Conservation (phyloP, 2,329 filamentous ascomycete genomes). For the Arthrinium phaeospermum region DNA sequence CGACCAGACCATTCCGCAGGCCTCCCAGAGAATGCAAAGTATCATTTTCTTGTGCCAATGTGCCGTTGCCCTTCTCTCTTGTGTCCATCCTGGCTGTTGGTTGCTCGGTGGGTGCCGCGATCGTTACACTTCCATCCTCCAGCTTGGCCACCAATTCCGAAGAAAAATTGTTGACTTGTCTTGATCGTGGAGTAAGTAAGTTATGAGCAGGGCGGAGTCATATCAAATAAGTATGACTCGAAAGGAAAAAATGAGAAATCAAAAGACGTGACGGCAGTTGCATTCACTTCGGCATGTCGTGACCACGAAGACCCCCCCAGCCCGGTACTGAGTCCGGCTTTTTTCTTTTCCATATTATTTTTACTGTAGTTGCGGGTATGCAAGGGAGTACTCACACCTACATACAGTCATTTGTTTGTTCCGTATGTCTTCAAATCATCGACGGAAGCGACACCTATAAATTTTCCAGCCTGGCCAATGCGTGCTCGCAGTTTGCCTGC, state of each 20-base stretch:
- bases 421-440: neutral
- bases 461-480: neutral
- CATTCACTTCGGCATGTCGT: neutral
- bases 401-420: neutral
- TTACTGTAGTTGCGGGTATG: neutral
- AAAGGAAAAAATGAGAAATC: neutral
- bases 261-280: neutral
- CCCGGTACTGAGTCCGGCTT: neutral
- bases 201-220: neutral
- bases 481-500: neutral
- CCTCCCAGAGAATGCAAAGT: slow-evolving; percentile 17
- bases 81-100: neutral
- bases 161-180: neutral
- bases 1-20: slow-evolving; percentile 24
- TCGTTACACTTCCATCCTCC: neutral
- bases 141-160: neutral
- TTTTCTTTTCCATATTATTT: neutral
- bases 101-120: neutral
- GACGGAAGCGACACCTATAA: neutral
- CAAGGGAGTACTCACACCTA: neutral
- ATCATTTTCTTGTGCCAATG: neutral
- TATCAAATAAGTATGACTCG: neutral
- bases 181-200: neutral
- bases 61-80: neutral
- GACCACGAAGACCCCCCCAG: neutral